Evolutionary conservation across 495 filamentous ascomycete species (phyloP).

Genomic region (Neurospora sp.): DNA sequence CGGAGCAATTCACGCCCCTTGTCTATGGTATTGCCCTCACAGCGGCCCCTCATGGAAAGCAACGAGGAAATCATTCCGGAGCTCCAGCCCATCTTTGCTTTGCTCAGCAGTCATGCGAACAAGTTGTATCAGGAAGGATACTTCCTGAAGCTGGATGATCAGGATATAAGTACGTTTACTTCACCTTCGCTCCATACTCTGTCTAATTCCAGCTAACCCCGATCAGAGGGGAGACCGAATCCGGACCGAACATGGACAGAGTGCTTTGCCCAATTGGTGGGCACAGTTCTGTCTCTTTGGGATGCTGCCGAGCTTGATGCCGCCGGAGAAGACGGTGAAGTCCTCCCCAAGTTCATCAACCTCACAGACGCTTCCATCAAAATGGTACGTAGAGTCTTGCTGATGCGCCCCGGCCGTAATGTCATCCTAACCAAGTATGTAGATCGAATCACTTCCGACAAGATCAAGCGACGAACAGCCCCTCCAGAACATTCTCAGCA

Average conservation of each 20-base stretch:
- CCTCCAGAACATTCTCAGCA: constrained; percentile 85
- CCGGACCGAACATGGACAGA: constrained; percentile 86
- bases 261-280: constrained; percentile 94
- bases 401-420: background rate
- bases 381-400: constrained; percentile 51
- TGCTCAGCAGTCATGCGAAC: constrained; percentile 88
- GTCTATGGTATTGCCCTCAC: constrained; percentile 67
- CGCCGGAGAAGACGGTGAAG: constrained; percentile 70
- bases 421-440: constrained; percentile 1
- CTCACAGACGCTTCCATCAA: constrained; percentile 94
- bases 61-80: constrained; percentile 79
- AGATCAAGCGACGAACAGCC: constrained; percentile 61
- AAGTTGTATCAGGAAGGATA: constrained; percentile 98
- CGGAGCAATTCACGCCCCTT: constrained; percentile 40
- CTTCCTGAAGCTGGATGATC: constrained; percentile 89
- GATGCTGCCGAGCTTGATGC: constrained; percentile 89
- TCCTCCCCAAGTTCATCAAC: constrained; percentile 92
- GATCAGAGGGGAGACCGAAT: constrained; percentile 72
- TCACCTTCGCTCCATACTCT: background rate
- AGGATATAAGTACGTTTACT: constrained; percentile 65
- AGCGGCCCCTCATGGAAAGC: constrained; percentile 80
- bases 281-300: constrained; percentile 91
- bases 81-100: constrained; percentile 86
- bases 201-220: constrained; percentile 13
- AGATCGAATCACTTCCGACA: constrained; percentile 90